phyloP scores from a whole-genome alignment of 148 eudicot species.

The Nepenthes gracilis region DNA sequence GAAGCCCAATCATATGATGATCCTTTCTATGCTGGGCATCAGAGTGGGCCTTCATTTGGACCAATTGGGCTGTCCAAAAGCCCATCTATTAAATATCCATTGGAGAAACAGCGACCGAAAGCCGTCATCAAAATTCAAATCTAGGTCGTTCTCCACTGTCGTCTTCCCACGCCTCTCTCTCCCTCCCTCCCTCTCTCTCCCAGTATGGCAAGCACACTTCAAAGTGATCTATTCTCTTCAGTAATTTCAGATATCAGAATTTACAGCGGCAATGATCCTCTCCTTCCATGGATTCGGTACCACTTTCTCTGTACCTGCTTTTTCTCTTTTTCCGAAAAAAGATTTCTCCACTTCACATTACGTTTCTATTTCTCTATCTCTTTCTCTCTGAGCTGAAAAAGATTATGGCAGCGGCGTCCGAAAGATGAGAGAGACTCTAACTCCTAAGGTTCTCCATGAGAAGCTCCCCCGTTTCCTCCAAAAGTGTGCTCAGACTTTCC shows the following conservation, averaged over 20 bases:
- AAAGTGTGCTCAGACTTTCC: conserved; percentile 72
- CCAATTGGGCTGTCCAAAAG: too few species aligned
- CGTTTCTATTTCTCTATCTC: neutral
- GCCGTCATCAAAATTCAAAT: conserved; percentile 26
- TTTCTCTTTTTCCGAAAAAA: neutral
- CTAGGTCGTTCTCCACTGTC: neutral
- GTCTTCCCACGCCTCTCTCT: neutral
- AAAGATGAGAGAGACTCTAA: conserved; percentile 46
- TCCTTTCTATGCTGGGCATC: too few species aligned
- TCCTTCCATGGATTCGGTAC: conserved; percentile 93
- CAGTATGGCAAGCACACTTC: conserved; percentile 29
- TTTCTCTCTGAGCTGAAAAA: neutral
- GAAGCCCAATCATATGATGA: too few species aligned
- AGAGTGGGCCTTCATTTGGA: too few species aligned
- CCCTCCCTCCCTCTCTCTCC: neutral
- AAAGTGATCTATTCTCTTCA: conserved; percentile 49
- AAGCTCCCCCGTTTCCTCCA: conserved; percentile 95
- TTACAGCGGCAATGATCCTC: conserved; percentile 74
- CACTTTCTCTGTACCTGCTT: neutral
- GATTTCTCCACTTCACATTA: neutral
- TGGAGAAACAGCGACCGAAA: too few species aligned
- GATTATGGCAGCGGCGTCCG: conserved; percentile 49
- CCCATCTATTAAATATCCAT: too few species aligned
- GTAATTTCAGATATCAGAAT: conserved; percentile 69
- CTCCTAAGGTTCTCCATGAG: conserved; percentile 52